These are phyloP conservation scores for Cadophora sp. DNA, from an alignment of 2,329 filamentous ascomycete species.

Conservation along the genomic window DNA sequence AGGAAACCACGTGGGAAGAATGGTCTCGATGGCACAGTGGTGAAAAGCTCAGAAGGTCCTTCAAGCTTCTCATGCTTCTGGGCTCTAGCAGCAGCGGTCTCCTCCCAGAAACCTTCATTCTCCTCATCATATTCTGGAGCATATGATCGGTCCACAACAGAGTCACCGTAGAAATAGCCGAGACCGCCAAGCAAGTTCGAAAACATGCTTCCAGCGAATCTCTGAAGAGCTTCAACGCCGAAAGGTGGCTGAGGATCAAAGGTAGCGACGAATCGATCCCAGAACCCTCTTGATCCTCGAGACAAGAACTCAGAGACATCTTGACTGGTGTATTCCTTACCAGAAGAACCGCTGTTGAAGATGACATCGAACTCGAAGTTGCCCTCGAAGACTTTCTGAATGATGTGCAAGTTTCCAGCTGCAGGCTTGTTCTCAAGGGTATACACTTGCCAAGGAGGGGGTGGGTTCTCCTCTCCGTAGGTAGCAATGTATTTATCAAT, in stretches of 20 bases:
- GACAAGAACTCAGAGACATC: conserved; percentile 75
- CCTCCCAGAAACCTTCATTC: conserved; percentile 94
- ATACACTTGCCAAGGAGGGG: conserved; percentile 86
- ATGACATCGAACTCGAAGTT: conserved; percentile 92
- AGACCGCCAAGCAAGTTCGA: conserved; percentile 94
- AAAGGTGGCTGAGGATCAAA: conserved; percentile 82
- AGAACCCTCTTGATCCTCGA: conserved; percentile 70
- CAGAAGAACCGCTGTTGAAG: conserved; percentile 79
- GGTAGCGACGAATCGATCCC: conserved; percentile 73
- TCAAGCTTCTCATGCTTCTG: conserved; percentile 73
- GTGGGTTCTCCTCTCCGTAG: conserved; percentile 69
- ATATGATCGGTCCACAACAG: conserved; percentile 88
- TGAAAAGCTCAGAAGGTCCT: conserved; percentile 88
- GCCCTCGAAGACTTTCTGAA: conserved; percentile 92
- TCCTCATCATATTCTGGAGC: conserved; percentile 95
- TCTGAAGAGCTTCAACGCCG: conserved; percentile 71
- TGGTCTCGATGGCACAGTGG: conserved; percentile 86
- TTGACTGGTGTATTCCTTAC: conserved; percentile 59
- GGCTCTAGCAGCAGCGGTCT: conserved; percentile 79
- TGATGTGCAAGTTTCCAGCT: conserved; percentile 80
- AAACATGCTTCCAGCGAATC: conserved; percentile 88
- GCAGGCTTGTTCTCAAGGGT: conserved; percentile 74
- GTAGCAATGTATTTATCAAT: conserved; percentile 64
- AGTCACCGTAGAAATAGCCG: conserved; percentile 91
- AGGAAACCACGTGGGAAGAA: conserved; percentile 97